These are phyloP conservation scores for Heracleum sosnowskyi DNA, from an alignment of 129 eudicot genomes.

Conservation along the genomic window DNA sequence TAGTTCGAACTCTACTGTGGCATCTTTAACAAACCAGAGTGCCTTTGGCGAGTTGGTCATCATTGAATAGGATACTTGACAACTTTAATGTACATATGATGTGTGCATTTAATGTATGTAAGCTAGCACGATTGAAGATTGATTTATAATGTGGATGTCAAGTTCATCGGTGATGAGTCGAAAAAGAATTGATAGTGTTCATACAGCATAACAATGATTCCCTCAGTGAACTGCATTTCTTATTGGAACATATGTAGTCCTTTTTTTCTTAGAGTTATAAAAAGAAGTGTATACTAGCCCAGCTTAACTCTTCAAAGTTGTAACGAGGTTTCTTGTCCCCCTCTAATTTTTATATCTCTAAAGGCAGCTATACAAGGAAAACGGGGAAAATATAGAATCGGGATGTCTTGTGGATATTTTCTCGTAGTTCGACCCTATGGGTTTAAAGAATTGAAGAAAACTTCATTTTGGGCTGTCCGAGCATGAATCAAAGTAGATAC, in stretches of 20 bases:
- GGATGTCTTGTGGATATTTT: too few relatives aligned
- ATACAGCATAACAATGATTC: neutral
- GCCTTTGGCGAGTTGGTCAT: conserved; percentile 17
- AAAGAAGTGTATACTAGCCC: neutral
- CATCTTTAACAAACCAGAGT: neutral
- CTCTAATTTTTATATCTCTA: too few relatives aligned
- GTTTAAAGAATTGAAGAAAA: too few relatives aligned
- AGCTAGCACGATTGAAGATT: neutral
- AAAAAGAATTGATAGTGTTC: too few relatives aligned
- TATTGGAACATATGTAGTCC: neutral
- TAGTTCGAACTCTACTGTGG: neutral
- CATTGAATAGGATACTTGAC: neutral
- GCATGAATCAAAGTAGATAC: too few relatives aligned
- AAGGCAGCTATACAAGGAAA: too few relatives aligned
- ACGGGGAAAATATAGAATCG: too few relatives aligned
- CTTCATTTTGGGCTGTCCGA: too few relatives aligned
- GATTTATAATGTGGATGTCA: too few relatives aligned
- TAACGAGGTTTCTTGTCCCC: neutral
- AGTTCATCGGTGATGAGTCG: too few relatives aligned
- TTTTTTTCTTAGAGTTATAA: neutral
- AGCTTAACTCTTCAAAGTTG: neutral
- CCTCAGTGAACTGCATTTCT: neutral
- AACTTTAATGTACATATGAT: neutral
- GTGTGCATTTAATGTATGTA: neutral
- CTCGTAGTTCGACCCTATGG: too few relatives aligned